Base-by-base conservation (phyloP, 78 protist genomes). In the Dictyostelium intermedium region DNA sequence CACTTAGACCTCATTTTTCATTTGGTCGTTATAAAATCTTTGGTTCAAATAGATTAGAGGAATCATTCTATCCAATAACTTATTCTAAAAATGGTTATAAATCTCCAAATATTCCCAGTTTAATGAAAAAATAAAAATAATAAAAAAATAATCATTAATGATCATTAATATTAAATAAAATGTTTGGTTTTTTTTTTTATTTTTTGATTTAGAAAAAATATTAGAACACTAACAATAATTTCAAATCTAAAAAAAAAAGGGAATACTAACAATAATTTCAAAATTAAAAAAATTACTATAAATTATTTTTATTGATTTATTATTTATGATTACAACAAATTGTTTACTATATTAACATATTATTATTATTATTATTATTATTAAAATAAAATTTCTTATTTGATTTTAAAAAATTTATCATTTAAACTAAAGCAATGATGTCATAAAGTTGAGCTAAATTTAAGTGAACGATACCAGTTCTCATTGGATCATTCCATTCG, bases 401-500 rank as follows among this genome's bases (percentile, higher is more conserved):
- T 39, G 43, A 39, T 39, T 39, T n/a, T n/a, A n/a, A n/a, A n/a
- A n/a, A 39, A 39, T 4, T 39, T 20, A 56, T 20, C 20, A 56
- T 56, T 85, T 85, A 85, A 47, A 77, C 76, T 32, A 85, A 34
- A 14, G 91, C 83, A 53, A 74, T 9, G 5, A 74, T 74, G 35
- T 85, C 91, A 72, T 45, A 85, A 18, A 85, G 41, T 53, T 85
- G 91, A 20, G 47, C 72, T 5, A 85, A n/a, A 74, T 23, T 53
- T 9, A 85, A 8, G 25, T 85, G 91, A 25, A 85, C 43, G 5
- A 85, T 27, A 53, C 93, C 93, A 27, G 93, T 87, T 79, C 93
- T 77, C 86, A 79, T 79, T 76, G 93, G 93, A 23, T 87, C 93
- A 23, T 56, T 78, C 93, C 93, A 87, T 79, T 87, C 93, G 45